Percentiles rank a stretch among this genome's conserved stretches.
These are phyloP conservation scores for Neurospora sp. DNA, from an alignment of 495 filamentous ascomycete species.

Conservation along the genomic window DNA sequence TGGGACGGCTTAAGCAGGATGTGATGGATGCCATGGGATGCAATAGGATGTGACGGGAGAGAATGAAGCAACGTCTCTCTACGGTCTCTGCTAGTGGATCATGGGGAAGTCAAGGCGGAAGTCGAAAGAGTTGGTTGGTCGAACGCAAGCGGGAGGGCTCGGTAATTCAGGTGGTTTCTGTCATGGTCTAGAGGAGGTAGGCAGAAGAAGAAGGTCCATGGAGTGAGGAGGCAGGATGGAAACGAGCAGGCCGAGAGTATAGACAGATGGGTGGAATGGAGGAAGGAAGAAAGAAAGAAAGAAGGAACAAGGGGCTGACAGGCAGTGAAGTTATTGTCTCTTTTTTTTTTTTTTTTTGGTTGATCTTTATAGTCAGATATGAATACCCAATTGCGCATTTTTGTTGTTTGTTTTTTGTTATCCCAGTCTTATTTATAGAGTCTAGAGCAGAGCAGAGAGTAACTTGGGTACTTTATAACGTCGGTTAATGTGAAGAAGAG, in stretches of 20 bases:
- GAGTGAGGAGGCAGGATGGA: background rate
- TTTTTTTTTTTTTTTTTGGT: background rate
- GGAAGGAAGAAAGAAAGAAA: background rate
- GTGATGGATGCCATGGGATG: background rate
- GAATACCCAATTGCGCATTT: slow-evolving; percentile 8
- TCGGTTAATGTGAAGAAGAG: background rate
- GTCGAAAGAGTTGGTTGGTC: background rate
- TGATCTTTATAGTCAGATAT: slow-evolving; percentile 2
- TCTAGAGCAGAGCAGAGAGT: background rate
- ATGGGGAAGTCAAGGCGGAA: background rate
- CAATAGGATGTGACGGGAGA: background rate
- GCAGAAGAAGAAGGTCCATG: too few species aligned
- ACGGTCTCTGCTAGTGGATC: background rate
- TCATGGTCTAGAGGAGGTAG: background rate
- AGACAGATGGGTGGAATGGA: background rate
- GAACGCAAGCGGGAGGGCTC: background rate
- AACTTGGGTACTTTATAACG: background rate
- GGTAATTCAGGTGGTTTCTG: background rate
- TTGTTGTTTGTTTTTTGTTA: background rate
- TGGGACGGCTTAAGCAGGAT: background rate
- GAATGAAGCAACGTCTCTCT: background rate
- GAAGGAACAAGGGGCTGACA: background rate
- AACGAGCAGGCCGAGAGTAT: background rate
- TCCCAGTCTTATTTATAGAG: background rate
- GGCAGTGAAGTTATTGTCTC: background rate